Evolutionary conservation across 1,284 basidiomycete species (phyloP), one percentile per base, ranked within the genome.

Genomic region (Leccinum griseonigrum): DNA sequence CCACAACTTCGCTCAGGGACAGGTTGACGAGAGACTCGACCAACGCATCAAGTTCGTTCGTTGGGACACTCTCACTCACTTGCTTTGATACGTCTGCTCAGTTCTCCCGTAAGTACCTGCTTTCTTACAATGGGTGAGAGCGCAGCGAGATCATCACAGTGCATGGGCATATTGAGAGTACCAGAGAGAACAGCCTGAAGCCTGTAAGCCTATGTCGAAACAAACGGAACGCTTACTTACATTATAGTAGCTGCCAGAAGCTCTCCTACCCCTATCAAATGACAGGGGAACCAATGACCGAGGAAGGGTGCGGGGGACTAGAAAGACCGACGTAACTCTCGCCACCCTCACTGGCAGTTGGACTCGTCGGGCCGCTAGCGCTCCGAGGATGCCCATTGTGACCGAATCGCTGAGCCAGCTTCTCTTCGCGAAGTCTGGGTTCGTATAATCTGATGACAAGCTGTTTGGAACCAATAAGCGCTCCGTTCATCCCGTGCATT

Each of bases 391-490:
- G 90, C 9, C 87, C 87, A 66, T 89, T 88, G 67, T 88, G 85
- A 16, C 79, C 79, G 67, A 92, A 94, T 22, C 91, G 82, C 60
- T 88, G 86, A 3, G 92, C 92, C 5, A 95, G 81, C 71, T 95
- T 94, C 76, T 94, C 92, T 72, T 94, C 90, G 16, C 94, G 84
- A 46, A 95, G 77, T 70, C 94, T 96, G 18, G 93, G 93, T 74
- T 96, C 94, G 68, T 96, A 94, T 58, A 96, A 76, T 36, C 94
- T 85, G 22, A 96, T 94, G 2, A 91, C 90, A 58, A 96, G 83
- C 63, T 89, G 85, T 73, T 94, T 95, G 26, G 81, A 77, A 18
- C 90, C 90, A 31, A 94, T 62, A 40, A 84, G 78, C 13, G 78
- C 71, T 14, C 91, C 91, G 63, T 95, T 92, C 92, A 96, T 94